A percentile compares a stretch with the other conserved stretches of the same genome.
phyloP scores from a whole-genome alignment of 768 basidiomycete species.

The Suillus occidentalis region DNA sequence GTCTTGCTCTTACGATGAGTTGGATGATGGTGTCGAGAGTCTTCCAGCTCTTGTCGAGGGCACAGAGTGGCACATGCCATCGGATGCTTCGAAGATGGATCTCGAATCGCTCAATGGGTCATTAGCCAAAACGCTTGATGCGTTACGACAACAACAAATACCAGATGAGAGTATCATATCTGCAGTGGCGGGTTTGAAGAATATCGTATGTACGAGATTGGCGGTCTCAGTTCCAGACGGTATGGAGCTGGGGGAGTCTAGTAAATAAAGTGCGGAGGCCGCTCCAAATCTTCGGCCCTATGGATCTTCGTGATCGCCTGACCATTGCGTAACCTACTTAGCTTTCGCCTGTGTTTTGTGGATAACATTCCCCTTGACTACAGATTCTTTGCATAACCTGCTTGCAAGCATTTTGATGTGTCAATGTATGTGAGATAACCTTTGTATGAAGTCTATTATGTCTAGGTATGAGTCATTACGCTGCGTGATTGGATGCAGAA shows the following conservation, averaged over 20 bases:
- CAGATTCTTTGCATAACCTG: background rate
- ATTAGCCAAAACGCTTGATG: too few species aligned
- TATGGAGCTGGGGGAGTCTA: background rate
- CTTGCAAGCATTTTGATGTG: background rate
- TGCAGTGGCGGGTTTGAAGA: background rate
- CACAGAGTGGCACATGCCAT: too few species aligned
- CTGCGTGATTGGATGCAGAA: constrained; percentile 28
- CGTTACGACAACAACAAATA: too few species aligned
- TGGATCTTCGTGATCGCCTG: background rate
- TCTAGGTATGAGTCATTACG: background rate
- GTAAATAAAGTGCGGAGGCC: background rate
- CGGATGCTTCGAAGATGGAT: too few species aligned
- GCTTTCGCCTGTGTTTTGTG: background rate
- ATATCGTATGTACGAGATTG: background rate
- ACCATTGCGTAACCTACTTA: background rate
- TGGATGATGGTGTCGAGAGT: too few species aligned
- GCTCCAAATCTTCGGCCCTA: background rate
- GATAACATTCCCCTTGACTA: background rate
- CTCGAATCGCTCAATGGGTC: too few species aligned
- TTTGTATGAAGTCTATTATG: background rate
- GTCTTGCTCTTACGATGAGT: too few species aligned
- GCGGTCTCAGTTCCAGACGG: background rate
- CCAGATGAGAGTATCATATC: too few species aligned
- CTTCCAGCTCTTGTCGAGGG: too few species aligned
- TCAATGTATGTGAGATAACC: background rate